These are phyloP conservation scores for Massarina eburnea DNA, from an alignment of 2,329 filamentous ascomycete genomes.

Conservation along the genomic window DNA sequence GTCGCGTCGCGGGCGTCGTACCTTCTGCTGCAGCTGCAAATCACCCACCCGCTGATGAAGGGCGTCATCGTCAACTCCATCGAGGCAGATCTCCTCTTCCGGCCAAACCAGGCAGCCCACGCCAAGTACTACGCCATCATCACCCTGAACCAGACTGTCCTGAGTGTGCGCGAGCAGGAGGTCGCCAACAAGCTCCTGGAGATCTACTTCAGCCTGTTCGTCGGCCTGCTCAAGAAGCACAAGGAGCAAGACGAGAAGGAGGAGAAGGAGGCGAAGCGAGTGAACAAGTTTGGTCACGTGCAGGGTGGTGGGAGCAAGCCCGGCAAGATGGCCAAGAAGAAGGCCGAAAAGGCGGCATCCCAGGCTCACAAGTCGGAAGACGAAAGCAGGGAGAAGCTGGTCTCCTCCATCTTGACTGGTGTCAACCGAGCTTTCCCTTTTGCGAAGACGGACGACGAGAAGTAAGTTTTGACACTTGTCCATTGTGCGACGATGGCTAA, in stretches of 20 bases:
- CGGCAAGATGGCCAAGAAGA: constrained; percentile 55
- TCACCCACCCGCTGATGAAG: constrained; percentile 92
- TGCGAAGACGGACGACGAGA: constrained; percentile 74
- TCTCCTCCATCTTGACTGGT: constrained; percentile 87
- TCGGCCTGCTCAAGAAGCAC: constrained; percentile 72
- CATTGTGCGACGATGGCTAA: constrained; percentile 6
- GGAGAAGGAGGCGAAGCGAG: constrained; percentile 41
- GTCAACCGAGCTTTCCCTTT: constrained; percentile 97
- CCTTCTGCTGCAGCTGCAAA: constrained; percentile 86
- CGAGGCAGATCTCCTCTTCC: constrained; percentile 84
- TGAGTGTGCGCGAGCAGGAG: constrained; percentile 79
- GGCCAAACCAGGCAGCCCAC: constrained; percentile 81
- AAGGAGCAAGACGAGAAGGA: constrained; percentile 43
- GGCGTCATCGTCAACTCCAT: constrained; percentile 79
- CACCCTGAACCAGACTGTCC: constrained; percentile 93
- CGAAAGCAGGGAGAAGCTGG: constrained; percentile 85
- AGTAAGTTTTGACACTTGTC: constrained; percentile 51
- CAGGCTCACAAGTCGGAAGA: constrained; percentile 50
- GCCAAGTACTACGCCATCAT: constrained; percentile 96
- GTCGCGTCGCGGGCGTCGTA: constrained; percentile 93
- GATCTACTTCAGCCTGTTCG: constrained; percentile 91
- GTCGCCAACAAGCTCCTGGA: constrained; percentile 79
- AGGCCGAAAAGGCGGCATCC: constrained; percentile 46
- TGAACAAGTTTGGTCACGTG: constrained; percentile 53
- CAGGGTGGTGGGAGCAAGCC: constrained; percentile 58